These are phyloP conservation scores for Gossypium anomalum DNA, from an alignment of 345 rosid genomes.

Conservation along the genomic window DNA sequence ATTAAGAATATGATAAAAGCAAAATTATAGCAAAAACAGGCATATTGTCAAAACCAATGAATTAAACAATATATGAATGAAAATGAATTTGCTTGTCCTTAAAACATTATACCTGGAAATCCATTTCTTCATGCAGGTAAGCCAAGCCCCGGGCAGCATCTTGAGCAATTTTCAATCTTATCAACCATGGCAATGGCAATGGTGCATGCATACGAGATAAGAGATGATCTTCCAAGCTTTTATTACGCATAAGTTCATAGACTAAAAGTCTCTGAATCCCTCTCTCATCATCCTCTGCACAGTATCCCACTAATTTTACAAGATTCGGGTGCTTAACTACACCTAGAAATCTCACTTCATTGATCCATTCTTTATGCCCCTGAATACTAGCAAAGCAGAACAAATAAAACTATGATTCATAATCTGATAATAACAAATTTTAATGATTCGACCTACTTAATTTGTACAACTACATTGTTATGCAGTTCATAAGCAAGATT, in stretches of 20 bases:
- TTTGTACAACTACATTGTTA: neutral
- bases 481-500: neutral
- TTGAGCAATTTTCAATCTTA: slow-evolving; percentile 70
- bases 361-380: slow-evolving; percentile 99
- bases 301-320: slow-evolving; percentile 85
- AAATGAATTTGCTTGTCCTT: neutral
- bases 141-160: slow-evolving; percentile 95
- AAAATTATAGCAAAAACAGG: neutral
- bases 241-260: slow-evolving; percentile 82
- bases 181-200: slow-evolving; percentile 61
- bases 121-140: slow-evolving; percentile 94
- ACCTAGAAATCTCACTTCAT: slow-evolving; percentile 87
- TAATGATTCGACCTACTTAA: neutral
- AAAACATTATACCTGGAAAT: slow-evolving; percentile 62
- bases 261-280: slow-evolving; percentile 90
- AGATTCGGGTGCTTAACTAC: slow-evolving; percentile 94
- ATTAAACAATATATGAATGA: neutral
- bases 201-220: slow-evolving; percentile 39
- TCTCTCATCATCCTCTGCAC: slow-evolving; percentile 91
- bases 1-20: too few species aligned
- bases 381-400: slow-evolving; percentile 62
- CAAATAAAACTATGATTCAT: slow-evolving; percentile 4
- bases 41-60: neutral
- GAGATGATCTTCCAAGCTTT: slow-evolving; percentile 89
- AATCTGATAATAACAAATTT: neutral